These are phyloP conservation scores for Epichloe brachyelytri DNA, from an alignment of 2,329 filamentous ascomycete species.

Conservation along the genomic window DNA sequence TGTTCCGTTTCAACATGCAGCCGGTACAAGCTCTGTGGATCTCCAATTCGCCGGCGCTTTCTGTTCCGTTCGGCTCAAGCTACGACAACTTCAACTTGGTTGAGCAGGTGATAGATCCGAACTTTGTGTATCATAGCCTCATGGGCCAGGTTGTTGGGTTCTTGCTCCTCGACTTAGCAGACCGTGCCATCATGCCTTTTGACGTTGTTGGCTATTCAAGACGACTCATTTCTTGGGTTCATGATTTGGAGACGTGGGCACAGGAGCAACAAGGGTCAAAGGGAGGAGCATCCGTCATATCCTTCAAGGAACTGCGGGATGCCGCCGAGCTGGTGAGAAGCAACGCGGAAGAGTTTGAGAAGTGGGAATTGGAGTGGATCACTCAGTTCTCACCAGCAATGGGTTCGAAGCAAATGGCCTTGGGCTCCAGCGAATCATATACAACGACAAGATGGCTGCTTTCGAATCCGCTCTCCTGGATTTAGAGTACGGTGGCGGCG, in stretches of 20 bases:
- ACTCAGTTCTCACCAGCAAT: conserved; percentile 53
- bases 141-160: conserved; percentile 71
- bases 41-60: conserved; percentile 57
- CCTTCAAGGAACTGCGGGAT: conserved; percentile 27
- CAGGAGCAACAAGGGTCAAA: conserved; percentile 34
- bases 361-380: conserved; percentile 68
- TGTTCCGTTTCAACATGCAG: conserved; percentile 81
- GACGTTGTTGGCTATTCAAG: conserved; percentile 63
- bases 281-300: conserved; percentile 13
- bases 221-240: conserved; percentile 50
- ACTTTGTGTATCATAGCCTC: conserved; percentile 66
- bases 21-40: conserved; percentile 78
- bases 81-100: conserved; percentile 90
- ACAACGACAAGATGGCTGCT: conserved; percentile 64
- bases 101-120: conserved; percentile 64
- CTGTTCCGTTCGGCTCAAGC: conserved; percentile 65
- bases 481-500: conserved; percentile 55
- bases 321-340: conserved; percentile 47
- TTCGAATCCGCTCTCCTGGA: conserved; percentile 83
- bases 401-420: conserved; percentile 65
- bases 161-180: conserved; percentile 72
- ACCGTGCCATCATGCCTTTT: conserved; percentile 70
- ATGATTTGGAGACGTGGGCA: conserved; percentile 53
- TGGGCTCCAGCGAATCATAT: conserved; percentile 53
- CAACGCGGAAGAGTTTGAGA: conserved; percentile 45